Evolutionary conservation across 805 yeast species (phyloP).

Genomic region (Starmerella khaoyaiensis): DNA sequence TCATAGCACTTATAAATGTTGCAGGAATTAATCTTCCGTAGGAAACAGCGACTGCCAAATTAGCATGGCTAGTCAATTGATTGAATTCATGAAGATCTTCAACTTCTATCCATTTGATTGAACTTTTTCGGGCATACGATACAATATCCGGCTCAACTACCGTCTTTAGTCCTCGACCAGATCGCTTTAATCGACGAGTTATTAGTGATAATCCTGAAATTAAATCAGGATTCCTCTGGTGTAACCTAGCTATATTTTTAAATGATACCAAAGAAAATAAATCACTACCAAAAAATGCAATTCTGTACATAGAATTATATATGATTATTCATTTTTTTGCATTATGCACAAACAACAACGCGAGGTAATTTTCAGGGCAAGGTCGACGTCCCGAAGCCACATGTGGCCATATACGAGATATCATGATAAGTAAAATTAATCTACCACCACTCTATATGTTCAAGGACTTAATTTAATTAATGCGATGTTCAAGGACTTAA

Average conservation of each 20-base stretch:
- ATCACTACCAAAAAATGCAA: conserved; percentile 23
- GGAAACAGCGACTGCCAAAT: conserved; percentile 80
- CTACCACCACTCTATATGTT: too few species aligned
- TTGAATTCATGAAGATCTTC: conserved; percentile 16
- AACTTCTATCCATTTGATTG: conserved; percentile 14
- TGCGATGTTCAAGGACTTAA: too few species aligned
- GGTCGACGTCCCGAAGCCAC: too few species aligned
- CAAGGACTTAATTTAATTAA: too few species aligned
- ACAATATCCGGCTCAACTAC: conserved; percentile 17
- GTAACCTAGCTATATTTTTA: conserved; percentile 9
- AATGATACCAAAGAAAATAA: conserved; percentile 17
- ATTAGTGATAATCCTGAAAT: conserved; percentile 8
- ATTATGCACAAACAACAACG: too few species aligned
- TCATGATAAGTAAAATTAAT: too few species aligned
- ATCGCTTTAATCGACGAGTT: conserved; percentile 17
- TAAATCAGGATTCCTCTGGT: conserved; percentile 6
- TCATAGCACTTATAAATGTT: conserved; percentile 35
- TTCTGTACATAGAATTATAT: conserved; percentile 14
- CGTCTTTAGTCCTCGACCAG: conserved; percentile 21
- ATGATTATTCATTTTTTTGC: too few species aligned
- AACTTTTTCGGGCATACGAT: conserved; percentile 10
- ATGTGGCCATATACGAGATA: too few species aligned
- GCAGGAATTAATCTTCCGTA: conserved; percentile 74
- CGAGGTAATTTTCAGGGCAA: too few species aligned
- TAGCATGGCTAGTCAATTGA: conserved; percentile 15